Evolutionary conservation across 441 rosid species (phyloP).

Genomic region (Brassica balearica): DNA sequence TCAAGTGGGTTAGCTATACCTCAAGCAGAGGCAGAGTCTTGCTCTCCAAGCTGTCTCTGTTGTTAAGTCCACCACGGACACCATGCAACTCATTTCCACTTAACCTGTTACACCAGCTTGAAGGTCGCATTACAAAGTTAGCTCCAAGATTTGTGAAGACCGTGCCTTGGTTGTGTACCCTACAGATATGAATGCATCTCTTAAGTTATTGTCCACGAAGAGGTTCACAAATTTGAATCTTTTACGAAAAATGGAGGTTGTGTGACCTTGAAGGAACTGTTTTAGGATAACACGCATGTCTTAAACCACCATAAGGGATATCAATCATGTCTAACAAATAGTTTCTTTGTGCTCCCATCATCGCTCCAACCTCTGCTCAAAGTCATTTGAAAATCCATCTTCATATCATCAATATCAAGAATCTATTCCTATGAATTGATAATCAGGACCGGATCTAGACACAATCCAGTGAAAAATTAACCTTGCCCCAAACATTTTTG

Average conservation of each 20-base stretch:
- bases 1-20: slow-evolving; percentile 26
- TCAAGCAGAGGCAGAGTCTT: slow-evolving; percentile 45
- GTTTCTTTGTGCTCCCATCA: slow-evolving; percentile 27
- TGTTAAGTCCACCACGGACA: not conserved
- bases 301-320: slow-evolving; percentile 33
- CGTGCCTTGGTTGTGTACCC: slow-evolving; percentile 23
- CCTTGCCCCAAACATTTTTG: not conserved
- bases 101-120: slow-evolving; percentile 36
- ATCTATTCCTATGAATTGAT: not conserved
- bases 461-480: not conserved
- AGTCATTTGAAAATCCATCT: not conserved
- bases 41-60: slow-evolving; percentile 25
- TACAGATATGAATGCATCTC: not conserved
- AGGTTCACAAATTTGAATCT: slow-evolving; percentile 2
- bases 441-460: not conserved
- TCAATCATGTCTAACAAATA: slow-evolving; percentile 35
- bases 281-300: slow-evolving; percentile 31
- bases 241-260: not conserved
- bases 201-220: not conserved
- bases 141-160: slow-evolving; percentile 33
- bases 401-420: slow-evolving; percentile 5
- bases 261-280: slow-evolving; percentile 34
- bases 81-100: not conserved
- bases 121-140: slow-evolving; percentile 35
- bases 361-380: slow-evolving; percentile 31